These are phyloP conservation scores for Castanea sativa DNA, from an alignment of 306 rosid genomes.

Conservation along the genomic window DNA sequence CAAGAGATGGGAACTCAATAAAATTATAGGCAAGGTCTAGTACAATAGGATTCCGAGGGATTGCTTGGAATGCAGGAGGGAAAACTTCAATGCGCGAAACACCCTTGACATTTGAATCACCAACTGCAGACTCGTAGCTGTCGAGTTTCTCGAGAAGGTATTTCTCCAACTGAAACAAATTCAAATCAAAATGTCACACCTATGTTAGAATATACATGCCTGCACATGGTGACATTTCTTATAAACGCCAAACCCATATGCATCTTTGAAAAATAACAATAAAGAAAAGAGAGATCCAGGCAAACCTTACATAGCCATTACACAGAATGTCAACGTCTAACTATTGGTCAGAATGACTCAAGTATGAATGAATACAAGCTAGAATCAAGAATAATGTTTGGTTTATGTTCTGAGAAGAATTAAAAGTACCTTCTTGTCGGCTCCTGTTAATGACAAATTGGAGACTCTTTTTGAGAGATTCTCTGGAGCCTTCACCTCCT, in stretches of 20 bases:
- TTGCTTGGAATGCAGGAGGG: slow-evolving; percentile 46
- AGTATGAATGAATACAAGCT: neutral
- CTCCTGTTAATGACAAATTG: slow-evolving; percentile 34
- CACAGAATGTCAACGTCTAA: neutral
- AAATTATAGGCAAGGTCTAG: too few relatives aligned
- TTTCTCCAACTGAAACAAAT: slow-evolving; percentile 37
- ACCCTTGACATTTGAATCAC: slow-evolving; percentile 34
- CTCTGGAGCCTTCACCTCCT: slow-evolving; percentile 55
- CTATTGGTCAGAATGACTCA: too few relatives aligned
- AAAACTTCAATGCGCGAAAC: slow-evolving; percentile 44
- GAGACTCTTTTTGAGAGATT: slow-evolving; percentile 49
- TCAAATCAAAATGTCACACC: neutral
- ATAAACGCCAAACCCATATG: too few relatives aligned
- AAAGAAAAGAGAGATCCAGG: too few relatives aligned
- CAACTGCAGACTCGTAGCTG: slow-evolving; percentile 45
- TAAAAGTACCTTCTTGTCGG: slow-evolving; percentile 39
- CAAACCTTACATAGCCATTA: neutral
- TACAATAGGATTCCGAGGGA: slow-evolving; percentile 52
- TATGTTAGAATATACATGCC: neutral
- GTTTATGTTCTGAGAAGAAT: neutral
- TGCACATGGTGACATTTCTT: neutral
- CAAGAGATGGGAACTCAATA: slow-evolving; percentile 46
- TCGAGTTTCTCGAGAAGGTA: slow-evolving; percentile 50
- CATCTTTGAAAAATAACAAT: too few relatives aligned
- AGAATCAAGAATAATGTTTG: neutral